phyloP scores from a whole-genome alignment of 768 basidiomycete genomes.

The Tubosaeta brunneosetosa region DNA sequence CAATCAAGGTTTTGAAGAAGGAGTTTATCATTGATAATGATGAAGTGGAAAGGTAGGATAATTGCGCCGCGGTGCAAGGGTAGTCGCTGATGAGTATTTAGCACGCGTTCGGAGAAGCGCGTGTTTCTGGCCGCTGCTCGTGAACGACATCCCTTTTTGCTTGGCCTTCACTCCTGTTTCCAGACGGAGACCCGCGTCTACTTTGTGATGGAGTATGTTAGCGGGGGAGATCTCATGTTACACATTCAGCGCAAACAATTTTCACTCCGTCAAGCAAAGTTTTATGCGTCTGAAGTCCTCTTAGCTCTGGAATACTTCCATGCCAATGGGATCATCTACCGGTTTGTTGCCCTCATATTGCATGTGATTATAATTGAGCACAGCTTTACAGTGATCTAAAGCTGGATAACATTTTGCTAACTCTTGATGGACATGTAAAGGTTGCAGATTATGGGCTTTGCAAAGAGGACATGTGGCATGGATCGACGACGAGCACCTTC shows the following conservation, averaged over 20 bases:
- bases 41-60: conserved; percentile 90
- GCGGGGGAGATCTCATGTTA: conserved; percentile 98
- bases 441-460: conserved; percentile 99
- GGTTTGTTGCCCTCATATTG: conserved; percentile 46
- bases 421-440: conserved; percentile 96
- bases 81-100: conserved; percentile 29
- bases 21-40: conserved; percentile 99
- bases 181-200: conserved; percentile 99
- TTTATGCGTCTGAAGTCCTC: conserved; percentile 95
- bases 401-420: conserved; percentile 95
- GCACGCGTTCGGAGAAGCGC: conserved; percentile 98
- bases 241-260: conserved; percentile 99
- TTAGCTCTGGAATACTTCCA: conserved; percentile 98
- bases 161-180: conserved; percentile 97
- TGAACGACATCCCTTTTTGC: conserved; percentile 95
- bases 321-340: conserved; percentile 97
- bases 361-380: not conserved
- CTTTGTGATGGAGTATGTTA: conserved; percentile 99
- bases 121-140: conserved; percentile 96
- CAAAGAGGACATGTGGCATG: conserved; percentile 98
- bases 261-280: conserved; percentile 96
- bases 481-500: conserved; percentile 95
- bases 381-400: conserved; percentile 77
- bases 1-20: conserved; percentile 99
- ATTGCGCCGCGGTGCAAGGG: not conserved